These are phyloP conservation scores for Metarhizium album DNA, from an alignment of 2,329 filamentous ascomycete species.

Conservation along the genomic window DNA sequence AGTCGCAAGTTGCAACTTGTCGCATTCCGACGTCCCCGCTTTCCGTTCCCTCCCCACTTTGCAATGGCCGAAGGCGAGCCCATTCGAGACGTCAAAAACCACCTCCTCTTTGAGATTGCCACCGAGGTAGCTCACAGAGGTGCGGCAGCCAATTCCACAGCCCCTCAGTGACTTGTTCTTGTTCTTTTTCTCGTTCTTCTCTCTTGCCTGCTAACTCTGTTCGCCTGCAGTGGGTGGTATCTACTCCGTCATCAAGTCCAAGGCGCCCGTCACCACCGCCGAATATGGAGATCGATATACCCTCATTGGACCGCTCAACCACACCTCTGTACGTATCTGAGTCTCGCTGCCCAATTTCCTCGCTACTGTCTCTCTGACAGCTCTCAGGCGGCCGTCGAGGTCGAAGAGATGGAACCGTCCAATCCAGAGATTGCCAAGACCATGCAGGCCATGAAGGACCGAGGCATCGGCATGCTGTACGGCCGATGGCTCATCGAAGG, in stretches of 20 bases:
- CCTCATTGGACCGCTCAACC: slow-evolving; percentile 87
- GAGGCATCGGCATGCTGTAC: slow-evolving; percentile 83
- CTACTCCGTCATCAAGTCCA: slow-evolving; percentile 98
- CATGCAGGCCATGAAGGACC: slow-evolving; percentile 85
- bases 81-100: slow-evolving; percentile 75
- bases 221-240: slow-evolving; percentile 75
- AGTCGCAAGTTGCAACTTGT: slow-evolving; percentile 1
- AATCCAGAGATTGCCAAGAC: slow-evolving; percentile 69
- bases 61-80: slow-evolving; percentile 38
- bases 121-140: slow-evolving; percentile 96
- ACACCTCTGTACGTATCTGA: slow-evolving; percentile 58
- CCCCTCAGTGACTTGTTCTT: too few species aligned
- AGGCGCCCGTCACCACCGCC: slow-evolving; percentile 91
- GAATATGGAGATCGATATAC: slow-evolving; percentile 98
- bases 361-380: slow-evolving; percentile 1
- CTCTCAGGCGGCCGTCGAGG: slow-evolving; percentile 81
- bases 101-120: slow-evolving; percentile 91
- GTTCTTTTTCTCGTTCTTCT: too few species aligned
- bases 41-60: background rate
- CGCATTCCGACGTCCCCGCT: background rate
- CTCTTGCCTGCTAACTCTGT: slow-evolving; percentile 5
- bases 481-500: slow-evolving; percentile 97
- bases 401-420: slow-evolving; percentile 81
- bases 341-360: background rate
- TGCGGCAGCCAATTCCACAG: slow-evolving; percentile 29